Conservation (phyloP, 208 protist species). For the Acanthamoeba rhysodes region DNA sequence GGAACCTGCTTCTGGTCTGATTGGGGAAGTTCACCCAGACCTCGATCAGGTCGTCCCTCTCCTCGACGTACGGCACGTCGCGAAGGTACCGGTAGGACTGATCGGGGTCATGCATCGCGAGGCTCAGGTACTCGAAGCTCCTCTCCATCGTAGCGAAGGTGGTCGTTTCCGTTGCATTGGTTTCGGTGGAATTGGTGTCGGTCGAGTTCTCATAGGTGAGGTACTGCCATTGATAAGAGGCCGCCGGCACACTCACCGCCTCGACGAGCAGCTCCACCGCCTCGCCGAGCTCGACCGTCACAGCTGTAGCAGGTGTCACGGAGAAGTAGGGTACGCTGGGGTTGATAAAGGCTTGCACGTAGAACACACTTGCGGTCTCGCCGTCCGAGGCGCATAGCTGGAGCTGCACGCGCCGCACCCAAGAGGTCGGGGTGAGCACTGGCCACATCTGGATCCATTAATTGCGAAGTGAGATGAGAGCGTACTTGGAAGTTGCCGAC, state of each 20-base stretch:
- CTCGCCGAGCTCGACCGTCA: neutral
- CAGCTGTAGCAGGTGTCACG: neutral
- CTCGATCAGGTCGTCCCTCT: neutral
- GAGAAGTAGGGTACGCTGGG: slow-evolving; percentile 33
- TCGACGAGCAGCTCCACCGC: neutral
- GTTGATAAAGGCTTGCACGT: slow-evolving; percentile 9
- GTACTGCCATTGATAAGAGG: slow-evolving; percentile 50
- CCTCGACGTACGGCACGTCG: slow-evolving; percentile 8
- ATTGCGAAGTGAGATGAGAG: neutral
- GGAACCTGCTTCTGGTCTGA: slow-evolving; percentile 37
- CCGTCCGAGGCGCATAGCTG: slow-evolving; percentile 27
- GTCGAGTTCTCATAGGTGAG: neutral
- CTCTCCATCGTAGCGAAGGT: neutral
- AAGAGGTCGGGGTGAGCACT: neutral
- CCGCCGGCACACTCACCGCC: neutral
- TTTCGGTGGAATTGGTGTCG: slow-evolving; percentile 1
- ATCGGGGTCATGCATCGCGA: neutral
- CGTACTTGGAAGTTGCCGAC: slow-evolving; percentile 28
- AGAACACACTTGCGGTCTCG: neutral
- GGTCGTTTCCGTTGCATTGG: neutral
- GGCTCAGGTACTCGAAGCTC: neutral
- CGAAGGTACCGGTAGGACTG: neutral
- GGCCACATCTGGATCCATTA: no score
- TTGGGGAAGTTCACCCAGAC: neutral
- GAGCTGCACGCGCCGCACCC: neutral